phyloP scores from a whole-genome alignment of 75 land plant genomes.

The Pinus albicaulis region DNA sequence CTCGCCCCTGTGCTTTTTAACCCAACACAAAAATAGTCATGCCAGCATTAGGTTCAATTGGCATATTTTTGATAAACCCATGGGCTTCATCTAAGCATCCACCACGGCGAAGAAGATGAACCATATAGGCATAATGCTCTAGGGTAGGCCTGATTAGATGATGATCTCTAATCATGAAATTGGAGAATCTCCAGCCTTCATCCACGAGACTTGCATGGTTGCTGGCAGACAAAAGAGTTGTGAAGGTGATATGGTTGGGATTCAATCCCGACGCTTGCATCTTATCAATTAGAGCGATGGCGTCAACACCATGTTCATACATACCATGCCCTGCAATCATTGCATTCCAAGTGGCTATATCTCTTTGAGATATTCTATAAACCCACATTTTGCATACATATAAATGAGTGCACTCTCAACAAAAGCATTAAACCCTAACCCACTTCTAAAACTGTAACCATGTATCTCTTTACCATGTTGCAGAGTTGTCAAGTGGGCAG shows the following conservation, averaged over 20 bases:
- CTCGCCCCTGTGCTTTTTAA: too few relatives aligned
- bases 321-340: constrained; percentile 12
- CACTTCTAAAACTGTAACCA: constrained; percentile 9
- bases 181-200: constrained; percentile 7
- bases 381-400: constrained; percentile 22
- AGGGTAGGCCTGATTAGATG: neutral
- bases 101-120: constrained; percentile 21
- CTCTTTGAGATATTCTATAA: neutral
- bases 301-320: constrained; percentile 13
- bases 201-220: constrained; percentile 18
- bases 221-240: constrained; percentile 11
- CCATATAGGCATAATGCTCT: constrained; percentile 17
- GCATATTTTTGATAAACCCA: neutral
- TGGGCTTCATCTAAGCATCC: constrained; percentile 18
- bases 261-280: neutral
- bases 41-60: constrained; percentile 11
- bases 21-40: too few relatives aligned
- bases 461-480: constrained; percentile 12
- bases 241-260: neutral
- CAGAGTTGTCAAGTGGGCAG: constrained; percentile 24
- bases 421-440: neutral
- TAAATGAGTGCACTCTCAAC: constrained; percentile 10
- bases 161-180: constrained; percentile 9
- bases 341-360: constrained; percentile 15
- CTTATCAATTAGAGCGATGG: neutral